Evolutionary conservation across 176 grass and related monocot species (phyloP), one percentile per base, ranked within the genome.

Genomic region (Carex scoparia): DNA sequence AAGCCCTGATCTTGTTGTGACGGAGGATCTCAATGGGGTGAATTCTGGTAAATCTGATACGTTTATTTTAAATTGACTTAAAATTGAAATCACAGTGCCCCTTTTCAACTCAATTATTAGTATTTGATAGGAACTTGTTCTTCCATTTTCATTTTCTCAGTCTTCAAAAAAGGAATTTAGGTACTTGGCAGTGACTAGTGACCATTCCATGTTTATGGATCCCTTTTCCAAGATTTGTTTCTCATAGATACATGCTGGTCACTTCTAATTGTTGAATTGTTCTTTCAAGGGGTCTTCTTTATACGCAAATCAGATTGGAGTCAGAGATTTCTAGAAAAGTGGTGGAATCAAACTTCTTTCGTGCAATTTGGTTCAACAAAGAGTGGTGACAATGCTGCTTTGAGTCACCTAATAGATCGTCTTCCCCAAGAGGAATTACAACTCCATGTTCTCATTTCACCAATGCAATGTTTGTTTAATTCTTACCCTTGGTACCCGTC

Each of bases 271-370:
- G 84, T 78, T 68, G n/a, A 13, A 57, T 89, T 49, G 15, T 27
- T 86, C 16, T 67, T 8, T 68, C 84, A 31, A 98, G 95, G 93
- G 13, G 70, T 93, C 38, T 94, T 98, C 85, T 93, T 98, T 58
- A 80, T 98, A 16, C 84, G 91, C 37, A 87, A 86, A 66, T 98
- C 95, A 42, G 60, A 92, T 35, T 98, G 95, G 95, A 93, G 88
- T 18, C 62, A 87, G 68, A 65, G 14, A 31, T 93, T 98, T 81
- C 76, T 98, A 55, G 82, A 94, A 14, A 84, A 48, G 68, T 98
- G 95, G 95, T 98, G 92, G 95, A 93, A 93, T 61, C 86, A 94
- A 76, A 91, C 92, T 42, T 92, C 95, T 4, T 98, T 94, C 68
- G 62, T 98, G 32, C 91, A 68, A 44, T 94, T 94, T 72, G 88